Conservation (phyloP, 768 basidiomycete species). For the Gloeopeniophorella convolvens region DNA sequence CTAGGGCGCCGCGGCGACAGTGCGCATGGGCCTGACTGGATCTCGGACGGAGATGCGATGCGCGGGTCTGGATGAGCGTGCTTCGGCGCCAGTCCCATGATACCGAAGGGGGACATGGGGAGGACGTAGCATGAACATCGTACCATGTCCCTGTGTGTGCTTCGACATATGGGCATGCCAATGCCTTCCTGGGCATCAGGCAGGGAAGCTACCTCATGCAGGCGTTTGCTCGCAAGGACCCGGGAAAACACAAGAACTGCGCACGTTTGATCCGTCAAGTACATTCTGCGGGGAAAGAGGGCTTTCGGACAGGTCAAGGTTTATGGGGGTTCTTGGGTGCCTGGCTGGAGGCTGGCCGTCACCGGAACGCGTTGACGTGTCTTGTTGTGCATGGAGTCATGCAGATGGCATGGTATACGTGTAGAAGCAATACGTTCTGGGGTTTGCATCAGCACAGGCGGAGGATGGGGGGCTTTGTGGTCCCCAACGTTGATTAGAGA, state of each 20-base stretch:
- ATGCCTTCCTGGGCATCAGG: not conserved
- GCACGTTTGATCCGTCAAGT: not conserved
- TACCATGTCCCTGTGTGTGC: not conserved
- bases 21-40: not conserved
- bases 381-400: not conserved
- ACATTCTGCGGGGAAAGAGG: not conserved
- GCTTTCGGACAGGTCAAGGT: not conserved
- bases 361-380: too few species aligned
- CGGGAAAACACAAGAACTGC: conserved; percentile 8
- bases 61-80: too few species aligned
- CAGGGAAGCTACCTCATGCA: not conserved
- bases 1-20: not conserved
- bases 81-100: not conserved
- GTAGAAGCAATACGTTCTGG: too few species aligned
- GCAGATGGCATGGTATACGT: not conserved
- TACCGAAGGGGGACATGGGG: not conserved
- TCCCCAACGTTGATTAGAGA: too few species aligned
- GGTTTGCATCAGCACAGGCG: too few species aligned
- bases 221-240: conserved; percentile 1
- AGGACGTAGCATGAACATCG: not conserved
- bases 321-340: not conserved
- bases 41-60: conserved; percentile 1
- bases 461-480: too few species aligned
- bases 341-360: not conserved
- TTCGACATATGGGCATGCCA: not conserved